A percentile compares a stretch with the other conserved stretches of the same genome.
These are phyloP conservation scores for Cucurbita moschata DNA, from an alignment of 306 rosid species.

Conservation along the genomic window DNA sequence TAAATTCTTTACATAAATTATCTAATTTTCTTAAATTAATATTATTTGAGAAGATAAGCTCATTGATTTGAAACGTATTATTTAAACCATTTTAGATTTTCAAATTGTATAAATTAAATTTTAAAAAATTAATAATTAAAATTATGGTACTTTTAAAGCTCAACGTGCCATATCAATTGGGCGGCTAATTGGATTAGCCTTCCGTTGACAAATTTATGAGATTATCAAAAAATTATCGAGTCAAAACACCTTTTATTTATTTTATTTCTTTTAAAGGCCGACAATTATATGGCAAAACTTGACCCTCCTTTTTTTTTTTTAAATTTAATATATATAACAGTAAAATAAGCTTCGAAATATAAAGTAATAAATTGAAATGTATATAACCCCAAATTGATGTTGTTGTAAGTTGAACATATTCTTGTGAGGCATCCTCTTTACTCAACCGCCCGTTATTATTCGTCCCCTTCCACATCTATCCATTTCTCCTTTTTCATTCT, in stretches of 20 bases:
- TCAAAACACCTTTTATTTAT: not conserved
- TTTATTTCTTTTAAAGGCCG: not conserved
- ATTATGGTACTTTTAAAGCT: not conserved
- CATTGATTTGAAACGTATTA: not conserved
- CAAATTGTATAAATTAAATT: not conserved
- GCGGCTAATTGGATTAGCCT: not conserved
- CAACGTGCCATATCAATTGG: not conserved
- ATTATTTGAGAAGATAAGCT: not conserved
- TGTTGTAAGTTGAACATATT: not conserved
- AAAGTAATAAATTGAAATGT: not conserved
- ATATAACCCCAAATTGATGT: not conserved
- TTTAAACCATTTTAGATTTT: not conserved
- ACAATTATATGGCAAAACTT: not conserved
- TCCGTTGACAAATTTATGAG: not conserved
- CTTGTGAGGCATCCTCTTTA: not conserved
- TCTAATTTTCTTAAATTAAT: too few species aligned
- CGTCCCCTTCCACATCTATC: not conserved
- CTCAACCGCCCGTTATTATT: slow-evolving; percentile 5
- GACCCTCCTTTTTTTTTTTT: not conserved
- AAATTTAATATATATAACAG: not conserved
- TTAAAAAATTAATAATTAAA: not conserved
- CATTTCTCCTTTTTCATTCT: slow-evolving; percentile 42
- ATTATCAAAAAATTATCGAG: not conserved
- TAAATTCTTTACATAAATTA: not conserved
- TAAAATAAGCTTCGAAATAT: not conserved